Evolutionary conservation across 179 eudicot species (phyloP), one percentile per base, ranked within the genome.

Genomic region (Dionaea muscipula): DNA sequence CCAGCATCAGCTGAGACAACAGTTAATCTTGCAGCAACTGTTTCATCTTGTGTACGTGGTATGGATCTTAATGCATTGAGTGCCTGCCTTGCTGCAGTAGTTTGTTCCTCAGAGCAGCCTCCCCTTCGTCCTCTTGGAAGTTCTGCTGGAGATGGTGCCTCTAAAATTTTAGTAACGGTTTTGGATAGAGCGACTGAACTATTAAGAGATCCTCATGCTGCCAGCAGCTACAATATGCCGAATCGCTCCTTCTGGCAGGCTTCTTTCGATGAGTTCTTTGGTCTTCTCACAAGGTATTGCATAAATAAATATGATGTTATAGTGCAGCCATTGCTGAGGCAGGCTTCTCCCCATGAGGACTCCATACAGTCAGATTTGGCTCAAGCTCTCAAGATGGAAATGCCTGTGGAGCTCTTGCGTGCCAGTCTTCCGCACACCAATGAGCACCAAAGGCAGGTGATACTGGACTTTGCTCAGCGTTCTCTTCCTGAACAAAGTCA

Each of bases 41-140:
- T 81, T 35, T 64, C 76, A 16, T n/a, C 54, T 11, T 71, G 86
- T 72, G 78, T 84, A 21, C 37, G 66, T 49, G 68, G 76, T n/a
- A 84, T 84, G 94, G 85, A 84, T 66, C 81, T 84, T 21, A 78
- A 77, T 53, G 73, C 83, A 51, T 63, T 84, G 38, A 84, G 94
- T 73, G 81, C 88, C 53, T 84, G 88, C 62, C 80, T 84, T 48
- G 94, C 88, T 68, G 94, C 94, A 56, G 85, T 84, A 20, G 94
- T 81, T 52, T 84, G 94, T 72, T 84, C 87, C 37, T 62, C 81
- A 13, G 88, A 81, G 65, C 85, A 81, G 68, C 94, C 94, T 3
- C 94, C 94, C 0, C 83, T 84, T 24, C 85, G 94, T 26, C 94
- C 88, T 0, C 61, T 84, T 51, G 83, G 94, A 21, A 84, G 88